Percentiles rank a stretch among this genome's conserved stretches.
phyloP scores from a whole-genome alignment of 108 stramenopile species.

The Hondaea fermentalgiana region DNA sequence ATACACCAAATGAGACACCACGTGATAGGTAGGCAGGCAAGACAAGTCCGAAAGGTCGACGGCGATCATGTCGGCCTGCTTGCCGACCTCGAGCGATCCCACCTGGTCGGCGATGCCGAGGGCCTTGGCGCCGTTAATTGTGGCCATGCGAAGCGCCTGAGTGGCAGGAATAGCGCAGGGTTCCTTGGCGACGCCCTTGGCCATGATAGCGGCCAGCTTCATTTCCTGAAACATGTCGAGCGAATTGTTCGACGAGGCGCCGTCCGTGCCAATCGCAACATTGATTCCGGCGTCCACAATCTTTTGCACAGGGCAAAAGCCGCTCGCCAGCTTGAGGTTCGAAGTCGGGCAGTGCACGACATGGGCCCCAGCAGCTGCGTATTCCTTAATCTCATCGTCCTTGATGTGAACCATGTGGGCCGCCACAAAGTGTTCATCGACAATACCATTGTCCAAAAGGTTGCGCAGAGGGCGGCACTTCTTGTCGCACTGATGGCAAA shows the following conservation, averaged over 20 bases:
- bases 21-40: background rate
- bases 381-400: background rate
- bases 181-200: slow-evolving; percentile 20
- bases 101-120: background rate
- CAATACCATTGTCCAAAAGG: background rate
- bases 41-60: background rate
- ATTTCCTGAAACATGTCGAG: slow-evolving; percentile 25
- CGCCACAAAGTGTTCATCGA: background rate
- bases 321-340: slow-evolving; percentile 26
- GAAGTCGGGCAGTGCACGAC: slow-evolving; percentile 29
- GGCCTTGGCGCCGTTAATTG: slow-evolving; percentile 26
- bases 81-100: slow-evolving; percentile 20
- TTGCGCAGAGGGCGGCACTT: slow-evolving; percentile 16
- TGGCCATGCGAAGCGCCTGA: slow-evolving; percentile 22
- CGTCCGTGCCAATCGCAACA: slow-evolving; percentile 25
- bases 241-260: slow-evolving; percentile 18
- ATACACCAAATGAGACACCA: slow-evolving; percentile 20
- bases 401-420: slow-evolving; percentile 21
- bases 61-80: slow-evolving; percentile 24
- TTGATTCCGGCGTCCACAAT: slow-evolving; percentile 16
- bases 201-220: slow-evolving; percentile 7
- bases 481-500: slow-evolving; percentile 7
- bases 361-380: background rate
- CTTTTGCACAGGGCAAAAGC: slow-evolving; percentile 14
- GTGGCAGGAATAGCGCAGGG: background rate